These are phyloP conservation scores for Malania oleifera DNA, from an alignment of 164 flowering plant genomes.

Conservation along the genomic window DNA sequence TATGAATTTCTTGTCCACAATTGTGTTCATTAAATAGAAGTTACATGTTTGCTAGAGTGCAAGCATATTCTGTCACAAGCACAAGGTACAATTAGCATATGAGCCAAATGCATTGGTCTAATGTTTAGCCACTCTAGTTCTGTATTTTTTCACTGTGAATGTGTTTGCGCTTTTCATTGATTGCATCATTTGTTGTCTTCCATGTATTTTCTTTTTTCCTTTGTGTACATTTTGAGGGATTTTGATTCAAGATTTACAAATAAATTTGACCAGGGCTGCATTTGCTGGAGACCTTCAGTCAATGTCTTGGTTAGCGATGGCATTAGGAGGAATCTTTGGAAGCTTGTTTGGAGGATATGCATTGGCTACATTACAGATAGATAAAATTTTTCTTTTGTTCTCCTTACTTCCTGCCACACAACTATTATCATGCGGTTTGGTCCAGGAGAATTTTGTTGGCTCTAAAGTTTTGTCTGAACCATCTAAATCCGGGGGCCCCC, in stretches of 20 bases:
- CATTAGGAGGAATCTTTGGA: constrained; percentile 88
- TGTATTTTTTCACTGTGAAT: not conserved
- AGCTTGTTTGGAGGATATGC: constrained; percentile 89
- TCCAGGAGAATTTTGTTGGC: constrained; percentile 44
- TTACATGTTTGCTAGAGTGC: not conserved
- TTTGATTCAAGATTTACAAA: constrained; percentile 1
- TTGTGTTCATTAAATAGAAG: not conserved
- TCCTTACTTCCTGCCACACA: constrained; percentile 64
- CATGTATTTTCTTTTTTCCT: no score
- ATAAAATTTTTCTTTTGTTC: constrained; percentile 69
- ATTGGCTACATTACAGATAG: constrained; percentile 48
- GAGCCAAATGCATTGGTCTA: no score
- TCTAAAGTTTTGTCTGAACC: constrained; percentile 24
- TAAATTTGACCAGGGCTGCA: constrained; percentile 49
- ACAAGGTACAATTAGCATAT: no score
- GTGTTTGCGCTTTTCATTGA: not conserved
- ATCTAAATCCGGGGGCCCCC: constrained; percentile 21
- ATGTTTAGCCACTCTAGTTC: not conserved
- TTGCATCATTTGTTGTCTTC: not conserved
- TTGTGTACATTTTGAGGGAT: not conserved
- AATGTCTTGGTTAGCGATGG: constrained; percentile 87
- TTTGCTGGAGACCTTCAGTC: constrained; percentile 97
- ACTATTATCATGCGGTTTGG: constrained; percentile 75
- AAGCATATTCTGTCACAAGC: constrained; percentile 1
- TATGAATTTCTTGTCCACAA: not conserved